Evolutionary conservation across 140 eudicot species (phyloP).

Genomic region (Oenanthe javanica): DNA sequence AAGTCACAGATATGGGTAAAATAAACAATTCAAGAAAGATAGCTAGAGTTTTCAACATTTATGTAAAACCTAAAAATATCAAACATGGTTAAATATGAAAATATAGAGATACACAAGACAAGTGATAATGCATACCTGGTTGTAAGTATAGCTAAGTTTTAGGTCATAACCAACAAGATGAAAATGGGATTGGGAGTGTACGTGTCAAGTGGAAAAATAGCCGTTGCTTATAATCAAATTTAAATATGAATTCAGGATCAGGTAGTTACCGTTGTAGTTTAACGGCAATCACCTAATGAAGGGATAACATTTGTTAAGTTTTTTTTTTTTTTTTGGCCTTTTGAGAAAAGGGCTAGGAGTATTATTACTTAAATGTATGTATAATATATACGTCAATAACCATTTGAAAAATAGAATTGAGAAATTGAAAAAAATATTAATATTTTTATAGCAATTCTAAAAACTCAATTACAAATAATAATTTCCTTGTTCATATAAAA

Average conservation of each 20-base stretch:
- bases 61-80: not conserved
- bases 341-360: too few relatives aligned
- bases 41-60: not conserved
- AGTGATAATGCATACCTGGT: not conserved
- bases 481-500: too few relatives aligned
- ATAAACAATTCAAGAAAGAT: not conserved
- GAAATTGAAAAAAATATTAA: too few relatives aligned
- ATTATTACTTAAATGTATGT: too few relatives aligned
- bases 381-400: too few relatives aligned
- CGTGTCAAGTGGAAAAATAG: not conserved
- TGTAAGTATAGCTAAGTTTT: not conserved
- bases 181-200: not conserved
- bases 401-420: too few relatives aligned
- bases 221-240: not conserved
- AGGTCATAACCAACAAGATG: not conserved
- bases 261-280: constrained; percentile 1
- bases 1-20: too few relatives aligned
- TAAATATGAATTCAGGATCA: not conserved
- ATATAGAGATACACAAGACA: not conserved
- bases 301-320: not conserved
- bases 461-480: too few relatives aligned
- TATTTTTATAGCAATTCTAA: too few relatives aligned
- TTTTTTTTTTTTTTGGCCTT: too few relatives aligned
- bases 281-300: not conserved
- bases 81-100: not conserved